A percentile compares a stretch with the other conserved stretches of the same genome.
phyloP scores from a whole-genome alignment of 257 asterid species.

The Anisodus tanguticus region DNA sequence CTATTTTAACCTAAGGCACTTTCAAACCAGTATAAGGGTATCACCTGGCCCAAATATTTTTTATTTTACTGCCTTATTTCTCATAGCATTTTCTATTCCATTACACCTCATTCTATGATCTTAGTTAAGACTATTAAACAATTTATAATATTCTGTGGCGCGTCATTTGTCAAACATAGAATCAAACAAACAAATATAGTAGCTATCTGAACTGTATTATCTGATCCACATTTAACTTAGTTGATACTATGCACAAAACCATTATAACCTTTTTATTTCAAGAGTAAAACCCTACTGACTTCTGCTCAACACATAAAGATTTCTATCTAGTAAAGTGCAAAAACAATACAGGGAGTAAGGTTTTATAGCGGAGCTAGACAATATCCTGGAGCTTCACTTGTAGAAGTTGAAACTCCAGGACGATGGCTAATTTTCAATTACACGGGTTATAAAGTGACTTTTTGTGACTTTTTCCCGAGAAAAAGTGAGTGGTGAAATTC shows the following conservation, averaged over 20 bases:
- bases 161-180: neutral
- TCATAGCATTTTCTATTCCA: neutral
- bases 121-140: neutral
- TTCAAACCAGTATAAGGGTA: neutral
- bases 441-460: neutral
- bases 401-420: neutral
- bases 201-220: neutral
- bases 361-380: too few relatives aligned
- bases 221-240: neutral
- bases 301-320: neutral
- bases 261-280: neutral
- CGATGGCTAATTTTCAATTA: neutral
- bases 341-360: neutral
- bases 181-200: neutral
- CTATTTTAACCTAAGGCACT: neutral
- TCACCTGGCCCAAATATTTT: too few relatives aligned
- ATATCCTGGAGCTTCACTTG: neutral
- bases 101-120: neutral
- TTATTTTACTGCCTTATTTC: neutral
- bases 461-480: neutral
- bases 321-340: neutral
- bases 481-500: neutral
- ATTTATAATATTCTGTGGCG: neutral
- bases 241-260: neutral
- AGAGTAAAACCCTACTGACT: neutral